Evolutionary conservation across 225 moss, liverwort and hornwort species (phyloP).

Genomic region (Polytrichum formosum): DNA sequence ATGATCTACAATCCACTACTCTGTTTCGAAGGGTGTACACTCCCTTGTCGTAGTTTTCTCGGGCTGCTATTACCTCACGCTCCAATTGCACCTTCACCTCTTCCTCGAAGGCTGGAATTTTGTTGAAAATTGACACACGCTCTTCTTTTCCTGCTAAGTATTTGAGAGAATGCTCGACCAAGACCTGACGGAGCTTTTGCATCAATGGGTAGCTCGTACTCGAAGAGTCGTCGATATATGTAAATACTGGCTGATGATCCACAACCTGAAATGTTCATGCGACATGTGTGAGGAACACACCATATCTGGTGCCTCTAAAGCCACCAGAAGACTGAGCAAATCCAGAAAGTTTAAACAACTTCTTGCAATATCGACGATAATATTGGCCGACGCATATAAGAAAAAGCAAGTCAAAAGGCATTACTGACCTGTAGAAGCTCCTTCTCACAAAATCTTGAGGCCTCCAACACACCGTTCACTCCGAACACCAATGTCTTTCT

Average conservation of each 20-base stretch:
- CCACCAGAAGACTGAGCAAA: no score
- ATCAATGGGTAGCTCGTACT: conserved; percentile 34
- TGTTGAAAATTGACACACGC: conserved; percentile 22
- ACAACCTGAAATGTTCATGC: conserved; percentile 26
- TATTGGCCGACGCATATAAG: background rate
- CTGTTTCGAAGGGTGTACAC: conserved; percentile 16
- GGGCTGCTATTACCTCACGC: conserved; percentile 15
- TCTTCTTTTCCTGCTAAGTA: conserved; percentile 11
- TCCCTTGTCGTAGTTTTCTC: conserved; percentile 27
- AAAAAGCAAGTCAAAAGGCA: background rate
- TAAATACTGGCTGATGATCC: conserved; percentile 52
- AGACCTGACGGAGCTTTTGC: conserved; percentile 41
- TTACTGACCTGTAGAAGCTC: background rate
- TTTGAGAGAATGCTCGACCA: conserved; percentile 38
- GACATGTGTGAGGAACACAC: no score
- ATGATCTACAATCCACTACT: conserved; percentile 34
- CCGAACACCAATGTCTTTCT: background rate
- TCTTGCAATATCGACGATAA: background rate
- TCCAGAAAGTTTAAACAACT: background rate
- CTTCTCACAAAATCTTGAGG: no score
- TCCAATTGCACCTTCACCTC: conserved; percentile 19
- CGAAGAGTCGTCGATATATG: conserved; percentile 44
- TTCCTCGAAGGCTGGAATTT: conserved; percentile 37
- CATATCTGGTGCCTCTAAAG: no score
- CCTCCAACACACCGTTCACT: no score